A percentile compares a stretch with the other conserved stretches of the same genome.
phyloP scores from a whole-genome alignment of 164 flowering plant genomes.

The Umbilicus rupestris region DNA sequence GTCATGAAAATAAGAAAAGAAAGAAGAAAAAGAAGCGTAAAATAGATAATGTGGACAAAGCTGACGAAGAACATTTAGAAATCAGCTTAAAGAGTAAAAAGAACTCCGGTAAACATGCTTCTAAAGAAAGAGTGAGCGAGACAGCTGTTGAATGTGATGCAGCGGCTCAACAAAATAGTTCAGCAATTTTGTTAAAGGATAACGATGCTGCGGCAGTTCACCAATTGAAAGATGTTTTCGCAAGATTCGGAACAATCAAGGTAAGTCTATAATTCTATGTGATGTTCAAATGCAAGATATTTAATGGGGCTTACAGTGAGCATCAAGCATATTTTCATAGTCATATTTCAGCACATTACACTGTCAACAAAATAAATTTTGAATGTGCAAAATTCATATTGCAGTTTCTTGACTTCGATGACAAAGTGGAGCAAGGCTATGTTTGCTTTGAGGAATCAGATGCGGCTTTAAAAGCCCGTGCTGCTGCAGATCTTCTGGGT shows the following conservation, averaged over 20 bases:
- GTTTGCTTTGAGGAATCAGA: conserved; percentile 9
- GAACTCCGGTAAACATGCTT: not conserved
- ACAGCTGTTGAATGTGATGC: not conserved
- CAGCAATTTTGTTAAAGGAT: not conserved
- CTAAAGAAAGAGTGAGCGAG: not conserved
- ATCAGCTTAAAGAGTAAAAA: not conserved
- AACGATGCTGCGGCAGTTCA: not conserved
- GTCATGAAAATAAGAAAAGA: conserved; percentile 1
- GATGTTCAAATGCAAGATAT: not conserved
- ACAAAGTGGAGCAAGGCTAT: not conserved
- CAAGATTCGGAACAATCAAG: conserved; percentile 13
- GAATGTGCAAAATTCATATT: not conserved
- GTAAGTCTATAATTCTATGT: not conserved
- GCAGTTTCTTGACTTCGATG: conserved; percentile 1
- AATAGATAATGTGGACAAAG: conserved; percentile 16
- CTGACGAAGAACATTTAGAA: not conserved
- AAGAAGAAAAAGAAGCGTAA: conserved; percentile 16
- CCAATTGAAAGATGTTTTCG: conserved; percentile 8
- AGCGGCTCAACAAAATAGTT: not conserved
- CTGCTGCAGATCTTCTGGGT: conserved; percentile 8
- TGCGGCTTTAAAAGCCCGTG: conserved; percentile 7
- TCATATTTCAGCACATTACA: not conserved
- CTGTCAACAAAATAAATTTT: not conserved
- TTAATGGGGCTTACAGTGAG: not conserved
- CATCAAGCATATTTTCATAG: not conserved